A percentile compares a stretch with the other conserved stretches of the same genome.
phyloP scores from a whole-genome alignment of 1,284 basidiomycete species.

The Chalciporus piperatoides region DNA sequence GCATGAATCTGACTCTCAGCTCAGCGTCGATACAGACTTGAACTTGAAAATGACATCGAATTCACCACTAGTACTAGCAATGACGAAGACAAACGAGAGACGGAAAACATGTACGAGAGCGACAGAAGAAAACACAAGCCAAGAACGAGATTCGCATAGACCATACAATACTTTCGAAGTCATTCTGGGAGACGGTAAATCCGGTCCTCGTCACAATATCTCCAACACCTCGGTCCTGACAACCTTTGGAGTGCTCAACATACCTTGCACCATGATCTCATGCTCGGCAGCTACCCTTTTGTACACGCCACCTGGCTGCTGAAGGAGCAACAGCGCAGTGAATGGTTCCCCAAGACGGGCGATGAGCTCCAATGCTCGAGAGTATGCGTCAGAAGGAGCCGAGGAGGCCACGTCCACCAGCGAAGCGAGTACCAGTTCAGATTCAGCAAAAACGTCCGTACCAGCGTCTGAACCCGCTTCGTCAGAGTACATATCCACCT shows the following conservation, averaged over 20 bases:
- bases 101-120: not conserved
- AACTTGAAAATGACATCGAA: too few relatives aligned
- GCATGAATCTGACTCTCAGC: too few relatives aligned
- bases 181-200: not conserved
- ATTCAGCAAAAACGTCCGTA: not conserved
- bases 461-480: not conserved
- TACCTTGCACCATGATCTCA: not conserved
- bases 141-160: too few relatives aligned
- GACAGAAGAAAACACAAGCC: not conserved
- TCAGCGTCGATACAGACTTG: too few relatives aligned
- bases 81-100: not conserved
- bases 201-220: not conserved
- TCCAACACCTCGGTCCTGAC: not conserved
- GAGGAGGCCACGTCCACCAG: not conserved
- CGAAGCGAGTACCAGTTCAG: not conserved
- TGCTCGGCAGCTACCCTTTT: not conserved
- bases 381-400: not conserved
- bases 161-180: too few relatives aligned
- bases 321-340: not conserved
- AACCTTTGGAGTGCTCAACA: not conserved
- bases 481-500: not conserved
- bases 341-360: not conserved
- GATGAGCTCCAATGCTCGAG: not conserved
- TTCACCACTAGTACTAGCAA: not conserved
- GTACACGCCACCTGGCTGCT: not conserved